phyloP scores from a whole-genome alignment of 2,329 filamentous ascomycete genomes.

The Colletotrichum coccodes region DNA sequence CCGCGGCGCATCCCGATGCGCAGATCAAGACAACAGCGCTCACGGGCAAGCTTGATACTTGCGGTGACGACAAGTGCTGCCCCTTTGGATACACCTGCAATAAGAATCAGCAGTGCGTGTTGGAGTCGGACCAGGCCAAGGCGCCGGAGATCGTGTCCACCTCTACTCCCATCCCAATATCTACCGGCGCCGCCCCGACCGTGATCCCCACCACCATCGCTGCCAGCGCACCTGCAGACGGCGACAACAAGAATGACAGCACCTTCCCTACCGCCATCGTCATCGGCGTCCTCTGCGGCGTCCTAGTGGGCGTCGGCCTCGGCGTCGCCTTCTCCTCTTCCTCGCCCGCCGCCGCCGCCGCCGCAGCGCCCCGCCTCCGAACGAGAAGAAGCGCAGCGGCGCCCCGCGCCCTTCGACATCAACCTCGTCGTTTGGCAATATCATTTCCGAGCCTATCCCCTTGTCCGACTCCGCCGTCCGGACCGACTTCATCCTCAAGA shows the following conservation, averaged over 20 bases:
- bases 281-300: constrained; percentile 59
- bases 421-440: constrained; percentile 56
- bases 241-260: constrained; percentile 24
- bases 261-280: constrained; percentile 51
- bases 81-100: constrained; percentile 78
- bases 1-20: constrained; percentile 63
- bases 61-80: constrained; percentile 69
- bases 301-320: constrained; percentile 51
- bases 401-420: constrained; percentile 39
- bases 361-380: constrained; percentile 33
- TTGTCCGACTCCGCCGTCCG: constrained; percentile 53
- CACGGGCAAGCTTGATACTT: constrained; percentile 63
- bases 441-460: constrained; percentile 68
- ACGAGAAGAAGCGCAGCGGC: constrained; percentile 35
- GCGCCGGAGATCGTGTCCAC: constrained; percentile 37
- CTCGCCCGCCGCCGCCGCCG: constrained; percentile 45
- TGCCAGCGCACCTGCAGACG: not conserved
- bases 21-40: constrained; percentile 75
- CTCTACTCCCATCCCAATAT: constrained; percentile 34
- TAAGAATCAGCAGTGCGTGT: constrained; percentile 57
- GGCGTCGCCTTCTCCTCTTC: constrained; percentile 53
- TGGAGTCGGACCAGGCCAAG: constrained; percentile 60
- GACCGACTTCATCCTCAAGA: constrained; percentile 63
- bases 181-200: constrained; percentile 37
- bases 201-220: constrained; percentile 36